Evolutionary conservation across 225 moss, liverwort and hornwort genomes (phyloP).

Genomic region (Lunularia cruciata): DNA sequence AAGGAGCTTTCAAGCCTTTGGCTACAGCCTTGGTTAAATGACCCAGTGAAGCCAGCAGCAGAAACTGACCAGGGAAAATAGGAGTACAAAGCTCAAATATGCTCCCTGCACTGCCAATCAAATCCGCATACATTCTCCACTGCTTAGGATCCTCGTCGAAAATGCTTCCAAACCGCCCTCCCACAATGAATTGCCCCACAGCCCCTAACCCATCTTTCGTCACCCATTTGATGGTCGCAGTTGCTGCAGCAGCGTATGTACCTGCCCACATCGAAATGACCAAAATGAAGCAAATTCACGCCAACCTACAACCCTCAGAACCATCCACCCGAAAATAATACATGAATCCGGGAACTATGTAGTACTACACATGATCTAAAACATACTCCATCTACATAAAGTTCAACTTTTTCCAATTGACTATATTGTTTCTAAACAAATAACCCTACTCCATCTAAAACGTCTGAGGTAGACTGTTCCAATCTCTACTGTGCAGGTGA

Average conservation of each 20-base stretch:
- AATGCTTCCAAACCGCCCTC: conserved; percentile 90
- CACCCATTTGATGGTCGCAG: conserved; percentile 99
- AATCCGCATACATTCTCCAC: conserved; percentile 95
- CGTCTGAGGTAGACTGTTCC: no score
- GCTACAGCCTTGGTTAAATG: conserved; percentile 92
- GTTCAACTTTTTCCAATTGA: no score
- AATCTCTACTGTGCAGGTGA: no score
- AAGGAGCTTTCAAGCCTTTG: conserved; percentile 91
- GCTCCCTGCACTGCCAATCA: conserved; percentile 95
- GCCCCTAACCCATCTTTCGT: conserved; percentile 92
- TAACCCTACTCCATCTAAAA: no score
- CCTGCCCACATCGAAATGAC: no score
- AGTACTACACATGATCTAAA: no score
- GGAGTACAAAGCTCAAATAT: conserved; percentile 87
- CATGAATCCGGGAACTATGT: no score
- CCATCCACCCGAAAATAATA: no score
- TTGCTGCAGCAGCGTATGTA: conserved; percentile 93
- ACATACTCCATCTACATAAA: no score
- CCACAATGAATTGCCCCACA: conserved; percentile 85
- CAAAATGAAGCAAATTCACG: no score
- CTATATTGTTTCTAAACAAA: no score
- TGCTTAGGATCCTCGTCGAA: conserved; percentile 99
- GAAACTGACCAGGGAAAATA: conserved; percentile 76
- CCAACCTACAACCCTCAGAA: no score
- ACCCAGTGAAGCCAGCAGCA: conserved; percentile 89